phyloP scores from a whole-genome alignment of 768 basidiomycete species.

The Lyophyllum semitale region DNA sequence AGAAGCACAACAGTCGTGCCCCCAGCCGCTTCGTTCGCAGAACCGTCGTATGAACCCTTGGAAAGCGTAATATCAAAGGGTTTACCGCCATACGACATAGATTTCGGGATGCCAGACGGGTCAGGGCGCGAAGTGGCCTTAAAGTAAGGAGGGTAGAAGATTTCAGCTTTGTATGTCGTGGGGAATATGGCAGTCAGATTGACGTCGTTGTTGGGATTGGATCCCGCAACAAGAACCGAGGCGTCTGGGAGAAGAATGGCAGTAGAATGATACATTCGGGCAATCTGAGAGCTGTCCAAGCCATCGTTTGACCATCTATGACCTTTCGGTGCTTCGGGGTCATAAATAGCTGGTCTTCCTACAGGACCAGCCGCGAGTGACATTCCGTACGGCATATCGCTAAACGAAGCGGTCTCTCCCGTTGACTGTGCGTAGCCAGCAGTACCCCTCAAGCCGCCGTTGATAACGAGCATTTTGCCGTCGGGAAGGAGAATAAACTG shows the following conservation, averaged over 20 bases:
- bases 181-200: slow-evolving; percentile 63
- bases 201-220: slow-evolving; percentile 90
- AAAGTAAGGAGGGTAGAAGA: slow-evolving; percentile 93
- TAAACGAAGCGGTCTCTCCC: slow-evolving; percentile 42
- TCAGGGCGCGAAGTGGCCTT: slow-evolving; percentile 65
- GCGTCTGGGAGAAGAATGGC: slow-evolving; percentile 89
- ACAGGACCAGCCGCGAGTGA: slow-evolving; percentile 82
- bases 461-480: slow-evolving; percentile 73
- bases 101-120: slow-evolving; percentile 68
- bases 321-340: slow-evolving; percentile 72
- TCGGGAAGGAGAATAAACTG: slow-evolving; percentile 86
- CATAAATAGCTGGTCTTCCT: slow-evolving; percentile 79
- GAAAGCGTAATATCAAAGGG: slow-evolving; percentile 77
- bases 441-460: slow-evolving; percentile 84
- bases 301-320: slow-evolving; percentile 73
- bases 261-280: slow-evolving; percentile 89
- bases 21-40: slow-evolving; percentile 68
- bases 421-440: slow-evolving; percentile 78
- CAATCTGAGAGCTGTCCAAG: slow-evolving; percentile 61
- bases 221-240: slow-evolving; percentile 86
- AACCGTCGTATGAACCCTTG: slow-evolving; percentile 63
- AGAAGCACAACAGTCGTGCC: slow-evolving; percentile 76
- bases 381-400: slow-evolving; percentile 67
- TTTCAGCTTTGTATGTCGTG: slow-evolving; percentile 80
- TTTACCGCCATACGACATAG: slow-evolving; percentile 79